These are phyloP conservation scores for Pythium dissimile DNA, from an alignment of 352 stramenopile species.

Conservation along the genomic window DNA sequence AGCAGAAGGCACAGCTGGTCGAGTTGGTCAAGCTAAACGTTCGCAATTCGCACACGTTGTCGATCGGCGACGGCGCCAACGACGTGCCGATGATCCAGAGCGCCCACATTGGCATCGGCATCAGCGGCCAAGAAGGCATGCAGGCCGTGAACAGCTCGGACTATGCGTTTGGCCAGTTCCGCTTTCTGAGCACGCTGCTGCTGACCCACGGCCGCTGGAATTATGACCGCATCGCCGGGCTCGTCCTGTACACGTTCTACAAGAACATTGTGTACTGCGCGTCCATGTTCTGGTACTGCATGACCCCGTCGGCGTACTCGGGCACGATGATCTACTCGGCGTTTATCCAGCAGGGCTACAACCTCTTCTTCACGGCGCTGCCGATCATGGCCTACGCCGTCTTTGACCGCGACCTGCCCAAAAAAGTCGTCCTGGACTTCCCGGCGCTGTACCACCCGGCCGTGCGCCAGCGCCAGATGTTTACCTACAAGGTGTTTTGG, in stretches of 20 bases:
- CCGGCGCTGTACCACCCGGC: slow-evolving; percentile 66
- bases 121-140: slow-evolving; percentile 98
- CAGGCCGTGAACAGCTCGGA: slow-evolving; percentile 92
- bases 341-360: slow-evolving; percentile 91
- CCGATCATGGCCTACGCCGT: slow-evolving; percentile 89
- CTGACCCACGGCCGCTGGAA: slow-evolving; percentile 85
- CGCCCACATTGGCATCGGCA: slow-evolving; percentile 87
- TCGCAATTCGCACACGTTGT: slow-evolving; percentile 77
- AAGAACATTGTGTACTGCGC: slow-evolving; percentile 92
- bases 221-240: slow-evolving; percentile 79
- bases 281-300: slow-evolving; percentile 88
- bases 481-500: slow-evolving; percentile 84
- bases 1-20: slow-evolving; percentile 98
- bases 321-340: slow-evolving; percentile 85
- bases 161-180: slow-evolving; percentile 82
- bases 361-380: slow-evolving; percentile 93
- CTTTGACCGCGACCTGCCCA: slow-evolving; percentile 76
- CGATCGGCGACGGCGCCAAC: slow-evolving; percentile 90
- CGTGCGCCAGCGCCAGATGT: slow-evolving; percentile 52
- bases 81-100: slow-evolving; percentile 91
- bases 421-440: slow-evolving; percentile 56
- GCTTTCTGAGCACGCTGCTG: slow-evolving; percentile 70
- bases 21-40: slow-evolving; percentile 92
- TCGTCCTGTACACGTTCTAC: slow-evolving; percentile 91
- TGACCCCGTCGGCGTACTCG: slow-evolving; percentile 89